Evolutionary conservation across 805 yeast species (phyloP).

Genomic region (Jamesozyma hellenica): DNA sequence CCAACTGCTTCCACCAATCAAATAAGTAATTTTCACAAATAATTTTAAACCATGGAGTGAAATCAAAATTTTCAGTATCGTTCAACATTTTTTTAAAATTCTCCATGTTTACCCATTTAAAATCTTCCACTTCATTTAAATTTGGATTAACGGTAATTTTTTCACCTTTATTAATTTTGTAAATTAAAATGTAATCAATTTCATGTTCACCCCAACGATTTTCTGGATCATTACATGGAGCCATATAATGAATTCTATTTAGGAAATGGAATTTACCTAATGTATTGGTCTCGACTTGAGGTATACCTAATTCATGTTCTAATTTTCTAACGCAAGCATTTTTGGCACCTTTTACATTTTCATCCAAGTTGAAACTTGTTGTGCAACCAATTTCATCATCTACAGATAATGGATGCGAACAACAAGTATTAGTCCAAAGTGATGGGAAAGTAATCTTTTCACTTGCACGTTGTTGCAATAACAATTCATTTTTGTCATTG

Average conservation of each 20-base stretch:
- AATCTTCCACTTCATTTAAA: conserved; percentile 79
- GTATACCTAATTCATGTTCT: conserved; percentile 86
- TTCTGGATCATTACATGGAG: conserved; percentile 56
- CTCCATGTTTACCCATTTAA: conserved; percentile 56
- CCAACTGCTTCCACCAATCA: conserved; percentile 85
- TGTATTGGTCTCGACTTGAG: conserved; percentile 44
- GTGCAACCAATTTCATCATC: conserved; percentile 63
- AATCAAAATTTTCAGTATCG: conserved; percentile 46
- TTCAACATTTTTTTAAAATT: conserved; percentile 70
- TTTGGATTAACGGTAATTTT: conserved; percentile 44
- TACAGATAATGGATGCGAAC: conserved; percentile 92
- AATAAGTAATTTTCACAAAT: conserved; percentile 86
- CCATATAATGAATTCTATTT: conserved; percentile 91
- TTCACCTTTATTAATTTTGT: conserved; percentile 41
- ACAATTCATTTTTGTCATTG: conserved; percentile 61
- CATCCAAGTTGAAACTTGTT: conserved; percentile 31
- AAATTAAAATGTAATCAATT: conserved; percentile 85
- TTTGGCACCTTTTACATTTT: conserved; percentile 68
- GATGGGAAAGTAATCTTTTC: conserved; percentile 95
- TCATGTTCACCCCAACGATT: conserved; percentile 90
- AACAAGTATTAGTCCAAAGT: conserved; percentile 98
- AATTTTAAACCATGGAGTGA: conserved; percentile 97
- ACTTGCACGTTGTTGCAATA: conserved; percentile 89
- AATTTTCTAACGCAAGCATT: conserved; percentile 87
- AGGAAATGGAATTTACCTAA: conserved; percentile 64